These are phyloP conservation scores for Rhipidocladum racemiflorum DNA, from an alignment of 176 grass and related monocot genomes.

Conservation along the genomic window DNA sequence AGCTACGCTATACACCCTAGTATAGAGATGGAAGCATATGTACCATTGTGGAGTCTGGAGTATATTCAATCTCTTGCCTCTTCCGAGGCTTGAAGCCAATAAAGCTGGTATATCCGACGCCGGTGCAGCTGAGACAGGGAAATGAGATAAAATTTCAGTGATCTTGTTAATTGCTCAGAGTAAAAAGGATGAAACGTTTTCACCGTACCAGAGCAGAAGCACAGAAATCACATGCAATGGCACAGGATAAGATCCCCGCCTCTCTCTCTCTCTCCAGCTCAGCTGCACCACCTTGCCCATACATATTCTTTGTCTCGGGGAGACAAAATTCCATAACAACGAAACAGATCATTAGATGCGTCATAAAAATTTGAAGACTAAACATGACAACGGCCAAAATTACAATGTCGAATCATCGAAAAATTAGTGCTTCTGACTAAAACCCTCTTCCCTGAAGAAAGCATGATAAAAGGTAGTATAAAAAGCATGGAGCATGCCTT, in stretches of 20 bases:
- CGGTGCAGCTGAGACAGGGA: background rate
- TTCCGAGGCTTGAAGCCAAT: background rate
- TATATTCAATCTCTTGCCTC: background rate
- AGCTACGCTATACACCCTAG: background rate
- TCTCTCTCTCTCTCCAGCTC: background rate
- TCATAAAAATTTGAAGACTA: background rate
- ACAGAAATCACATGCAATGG: conserved; percentile 29
- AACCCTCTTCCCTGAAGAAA: background rate
- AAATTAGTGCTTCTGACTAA: background rate
- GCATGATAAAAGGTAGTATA: background rate
- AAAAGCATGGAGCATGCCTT: conserved; percentile 3
- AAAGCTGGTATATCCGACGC: background rate
- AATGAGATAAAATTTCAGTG: background rate
- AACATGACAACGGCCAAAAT: background rate
- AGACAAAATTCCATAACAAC: background rate
- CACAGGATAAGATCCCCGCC: background rate
- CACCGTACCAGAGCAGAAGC: background rate
- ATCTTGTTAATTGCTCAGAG: background rate
- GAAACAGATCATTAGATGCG: background rate
- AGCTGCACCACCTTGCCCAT: background rate
- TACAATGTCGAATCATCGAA: background rate
- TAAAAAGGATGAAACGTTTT: conserved; percentile 9
- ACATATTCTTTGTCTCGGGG: conserved; percentile 8
- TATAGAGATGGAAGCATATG: background rate
- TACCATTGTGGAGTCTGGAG: background rate